Conservation (phyloP, 139 green algal species). For the Zygnema cylindricum region DNA sequence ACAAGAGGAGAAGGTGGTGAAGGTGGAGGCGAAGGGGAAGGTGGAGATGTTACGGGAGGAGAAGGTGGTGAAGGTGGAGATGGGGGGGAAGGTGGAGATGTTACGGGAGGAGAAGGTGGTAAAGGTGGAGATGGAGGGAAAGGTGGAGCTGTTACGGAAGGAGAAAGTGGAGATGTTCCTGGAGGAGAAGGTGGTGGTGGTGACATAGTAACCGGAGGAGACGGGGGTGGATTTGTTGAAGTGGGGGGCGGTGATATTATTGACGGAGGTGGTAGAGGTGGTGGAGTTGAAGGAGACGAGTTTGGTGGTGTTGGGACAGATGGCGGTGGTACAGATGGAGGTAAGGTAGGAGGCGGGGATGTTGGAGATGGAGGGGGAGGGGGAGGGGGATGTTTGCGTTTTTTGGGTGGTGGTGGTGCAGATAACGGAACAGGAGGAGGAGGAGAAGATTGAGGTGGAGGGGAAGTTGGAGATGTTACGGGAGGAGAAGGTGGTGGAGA, state of each 20-base stretch:
- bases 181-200: constrained; percentile 20
- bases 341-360: background rate
- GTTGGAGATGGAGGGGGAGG: background rate
- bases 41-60: constrained; percentile 6
- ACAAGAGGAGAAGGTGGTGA: background rate
- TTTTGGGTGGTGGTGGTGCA: background rate
- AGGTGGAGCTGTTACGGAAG: background rate
- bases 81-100: background rate
- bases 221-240: background rate
- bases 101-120: background rate
- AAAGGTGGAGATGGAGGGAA: background rate
- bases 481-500: background rate
- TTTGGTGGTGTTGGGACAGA: background rate
- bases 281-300: background rate
- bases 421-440: background rate
- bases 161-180: background rate
- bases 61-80: background rate
- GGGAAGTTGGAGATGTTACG: background rate
- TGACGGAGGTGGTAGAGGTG: constrained; percentile 12
- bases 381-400: background rate
- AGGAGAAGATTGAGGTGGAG: background rate
- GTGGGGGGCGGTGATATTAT: background rate
- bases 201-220: background rate
- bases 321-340: background rate
- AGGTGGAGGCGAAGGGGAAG: background rate